These are phyloP conservation scores for Podaxis sp. DNA, from an alignment of 768 basidiomycete genomes.

Conservation along the genomic window DNA sequence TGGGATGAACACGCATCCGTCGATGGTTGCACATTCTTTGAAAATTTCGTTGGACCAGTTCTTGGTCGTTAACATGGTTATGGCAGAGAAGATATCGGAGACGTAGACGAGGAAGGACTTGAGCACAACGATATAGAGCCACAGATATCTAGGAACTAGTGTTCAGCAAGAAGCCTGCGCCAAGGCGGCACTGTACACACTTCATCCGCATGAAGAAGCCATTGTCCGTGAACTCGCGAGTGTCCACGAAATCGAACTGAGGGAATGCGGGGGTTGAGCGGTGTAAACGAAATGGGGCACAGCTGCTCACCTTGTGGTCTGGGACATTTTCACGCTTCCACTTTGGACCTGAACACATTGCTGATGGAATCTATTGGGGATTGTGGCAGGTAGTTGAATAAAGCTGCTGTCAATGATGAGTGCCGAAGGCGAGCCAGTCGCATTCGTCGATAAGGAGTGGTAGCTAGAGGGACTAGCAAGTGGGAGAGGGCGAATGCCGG, in stretches of 20 bases:
- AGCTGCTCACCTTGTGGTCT: conserved; percentile 83
- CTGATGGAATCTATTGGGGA: conserved; percentile 24
- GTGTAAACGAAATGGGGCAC: not conserved
- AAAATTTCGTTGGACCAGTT: conserved; percentile 93
- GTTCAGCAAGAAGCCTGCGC: conserved; percentile 1
- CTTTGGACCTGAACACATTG: conserved; percentile 65
- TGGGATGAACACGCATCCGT: conserved; percentile 79
- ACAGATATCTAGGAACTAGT: conserved; percentile 67
- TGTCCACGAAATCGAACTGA: conserved; percentile 97
- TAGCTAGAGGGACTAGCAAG: conserved; percentile 24
- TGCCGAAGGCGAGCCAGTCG: conserved; percentile 50
- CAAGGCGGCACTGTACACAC: conserved; percentile 36
- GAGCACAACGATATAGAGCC: conserved; percentile 89
- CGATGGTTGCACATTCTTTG: conserved; percentile 55
- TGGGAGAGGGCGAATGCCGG: conserved; percentile 10
- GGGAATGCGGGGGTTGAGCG: not conserved
- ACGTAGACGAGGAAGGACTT: conserved; percentile 96
- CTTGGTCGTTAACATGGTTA: conserved; percentile 90
- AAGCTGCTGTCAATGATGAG: conserved; percentile 15
- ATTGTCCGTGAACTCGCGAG: conserved; percentile 87
- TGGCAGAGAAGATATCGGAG: conserved; percentile 95
- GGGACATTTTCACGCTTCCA: conserved; percentile 98
- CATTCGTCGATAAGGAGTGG: conserved; percentile 30
- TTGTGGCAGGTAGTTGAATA: conserved; percentile 18
- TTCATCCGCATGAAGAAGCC: conserved; percentile 83